Percentiles rank a stretch among this genome's conserved stretches.
phyloP scores from a whole-genome alignment of 495 filamentous ascomycete genomes.

The Cairneyella variabilis region DNA sequence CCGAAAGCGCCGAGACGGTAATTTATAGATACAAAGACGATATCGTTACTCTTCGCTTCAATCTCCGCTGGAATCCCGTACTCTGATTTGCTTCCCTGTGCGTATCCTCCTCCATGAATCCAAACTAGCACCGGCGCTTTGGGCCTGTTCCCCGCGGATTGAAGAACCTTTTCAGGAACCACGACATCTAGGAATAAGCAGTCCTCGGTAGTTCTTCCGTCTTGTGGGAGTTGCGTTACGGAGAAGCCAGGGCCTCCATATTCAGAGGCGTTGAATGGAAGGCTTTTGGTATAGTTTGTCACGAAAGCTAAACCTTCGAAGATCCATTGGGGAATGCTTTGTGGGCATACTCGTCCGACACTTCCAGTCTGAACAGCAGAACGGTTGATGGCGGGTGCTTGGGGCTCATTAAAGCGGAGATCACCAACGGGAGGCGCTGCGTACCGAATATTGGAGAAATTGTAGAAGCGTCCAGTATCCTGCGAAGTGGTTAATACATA shows the following conservation, averaged over 20 bases:
- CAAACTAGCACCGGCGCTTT: background rate
- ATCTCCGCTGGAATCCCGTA: background rate
- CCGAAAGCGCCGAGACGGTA: slow-evolving; percentile 49
- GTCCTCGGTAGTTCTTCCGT: slow-evolving; percentile 29
- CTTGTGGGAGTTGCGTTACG: background rate
- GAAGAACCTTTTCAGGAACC: slow-evolving; percentile 39
- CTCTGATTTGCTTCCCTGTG: slow-evolving; percentile 42
- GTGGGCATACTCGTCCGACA: slow-evolving; percentile 45
- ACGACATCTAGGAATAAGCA: slow-evolving; percentile 48
- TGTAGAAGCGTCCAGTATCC: slow-evolving; percentile 32
- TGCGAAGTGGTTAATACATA: background rate
- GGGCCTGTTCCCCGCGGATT: slow-evolving; percentile 6
- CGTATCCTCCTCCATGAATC: slow-evolving; percentile 57
- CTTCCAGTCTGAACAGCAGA: slow-evolving; percentile 39
- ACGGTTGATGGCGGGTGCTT: slow-evolving; percentile 30
- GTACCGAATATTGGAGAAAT: slow-evolving; percentile 58
- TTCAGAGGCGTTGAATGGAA: background rate
- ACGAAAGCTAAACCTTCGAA: background rate
- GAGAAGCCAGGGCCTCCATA: background rate
- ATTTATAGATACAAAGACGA: slow-evolving; percentile 60
- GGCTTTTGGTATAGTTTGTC: background rate
- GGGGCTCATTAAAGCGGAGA: slow-evolving; percentile 45
- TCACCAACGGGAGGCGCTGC: slow-evolving; percentile 49
- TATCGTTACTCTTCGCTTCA: slow-evolving; percentile 23
- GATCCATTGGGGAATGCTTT: background rate